Evolutionary conservation across 2,329 filamentous ascomycete species (phyloP).

Genomic region (Coniochaeta ligniaria): DNA sequence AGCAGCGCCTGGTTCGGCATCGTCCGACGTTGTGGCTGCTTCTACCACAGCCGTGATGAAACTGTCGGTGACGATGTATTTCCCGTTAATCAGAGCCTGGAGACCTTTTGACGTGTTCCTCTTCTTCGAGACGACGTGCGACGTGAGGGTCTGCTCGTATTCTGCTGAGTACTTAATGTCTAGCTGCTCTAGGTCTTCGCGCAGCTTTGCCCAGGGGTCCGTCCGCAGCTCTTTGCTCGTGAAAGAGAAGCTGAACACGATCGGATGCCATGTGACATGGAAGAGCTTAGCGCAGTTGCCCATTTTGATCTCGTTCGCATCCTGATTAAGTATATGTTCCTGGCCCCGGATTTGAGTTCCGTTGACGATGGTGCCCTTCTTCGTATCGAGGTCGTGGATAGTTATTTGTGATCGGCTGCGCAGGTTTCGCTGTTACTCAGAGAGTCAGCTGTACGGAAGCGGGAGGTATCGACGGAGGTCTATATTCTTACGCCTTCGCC

Average conservation of each 20-base stretch:
- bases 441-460: not conserved
- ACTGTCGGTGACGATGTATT: conserved; percentile 64
- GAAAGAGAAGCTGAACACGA: conserved; percentile 76
- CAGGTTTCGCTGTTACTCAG: conserved; percentile 44
- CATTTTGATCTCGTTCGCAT: conserved; percentile 60
- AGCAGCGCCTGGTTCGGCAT: conserved; percentile 38
- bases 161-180: conserved; percentile 80
- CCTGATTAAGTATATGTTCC: conserved; percentile 46
- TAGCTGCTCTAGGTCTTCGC: conserved; percentile 66
- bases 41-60: conserved; percentile 68
- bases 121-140: conserved; percentile 83
- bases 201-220: conserved; percentile 56
- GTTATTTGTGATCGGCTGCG: conserved; percentile 61
- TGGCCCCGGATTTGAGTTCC: conserved; percentile 61
- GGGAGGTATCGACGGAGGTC: not conserved
- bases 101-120: conserved; percentile 83
- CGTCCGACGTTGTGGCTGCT: conserved; percentile 43
- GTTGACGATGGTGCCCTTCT: conserved; percentile 75
- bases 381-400: conserved; percentile 75
- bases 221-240: conserved; percentile 62
- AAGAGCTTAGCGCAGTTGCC: conserved; percentile 63
- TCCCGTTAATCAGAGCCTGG: conserved; percentile 77
- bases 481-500: conserved; percentile 56
- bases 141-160: conserved; percentile 65
- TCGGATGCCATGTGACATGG: conserved; percentile 66